Evolutionary conservation across 225 moss, liverwort and hornwort genomes (phyloP), one percentile per base, ranked within the genome.

Genomic region (Straminergon stramineum): DNA sequence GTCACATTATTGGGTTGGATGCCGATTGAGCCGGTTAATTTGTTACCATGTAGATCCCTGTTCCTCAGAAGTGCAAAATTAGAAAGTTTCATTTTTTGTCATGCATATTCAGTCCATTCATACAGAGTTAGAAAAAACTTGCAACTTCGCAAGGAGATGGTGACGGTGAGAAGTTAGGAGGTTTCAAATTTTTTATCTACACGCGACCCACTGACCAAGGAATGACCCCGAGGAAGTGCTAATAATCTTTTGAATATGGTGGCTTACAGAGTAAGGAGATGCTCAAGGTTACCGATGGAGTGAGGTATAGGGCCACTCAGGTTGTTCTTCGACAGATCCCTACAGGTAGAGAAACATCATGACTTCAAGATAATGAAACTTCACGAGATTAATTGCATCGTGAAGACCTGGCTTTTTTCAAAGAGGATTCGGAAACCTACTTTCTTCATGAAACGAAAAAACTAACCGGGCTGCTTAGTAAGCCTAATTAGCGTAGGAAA

Each of bases 211-310:
- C 14, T 71, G 53, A 43, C 67, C 79, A 55, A 76, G 55, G 20
- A 81, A 75, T 32, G 61, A 67, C 63, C 27, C 31, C 19, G 28
- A 69, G 24, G 20, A 71, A 76, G 64, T 60, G 37, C 69, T 57
- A 27, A 31, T 35, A 11, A 69, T 37, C 52, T 41, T 48, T 64
- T 69, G 58, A 41, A 52, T 41, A 58, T 87, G 87, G 70, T 85
- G 28, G 37, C 94, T 93, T 88, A 94, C 94, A 94, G 81, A 55
- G 90, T 90, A 63, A 97, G 94, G 17, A 98, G 86, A 84, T 98
- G 98, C 93, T 97, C 96, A 88, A 98, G 89, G 81, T 90, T 87
- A 43, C 97, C 95, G 39, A 97, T 90, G 57, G 97, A 93, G 75
- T 89, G 84, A 31, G 98, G 98, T 85, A 98, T 92, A n/a, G 91